Conservation (phyloP, 2,329 filamentous ascomycete species). For the Lasiodiplodia hormozganensis region DNA sequence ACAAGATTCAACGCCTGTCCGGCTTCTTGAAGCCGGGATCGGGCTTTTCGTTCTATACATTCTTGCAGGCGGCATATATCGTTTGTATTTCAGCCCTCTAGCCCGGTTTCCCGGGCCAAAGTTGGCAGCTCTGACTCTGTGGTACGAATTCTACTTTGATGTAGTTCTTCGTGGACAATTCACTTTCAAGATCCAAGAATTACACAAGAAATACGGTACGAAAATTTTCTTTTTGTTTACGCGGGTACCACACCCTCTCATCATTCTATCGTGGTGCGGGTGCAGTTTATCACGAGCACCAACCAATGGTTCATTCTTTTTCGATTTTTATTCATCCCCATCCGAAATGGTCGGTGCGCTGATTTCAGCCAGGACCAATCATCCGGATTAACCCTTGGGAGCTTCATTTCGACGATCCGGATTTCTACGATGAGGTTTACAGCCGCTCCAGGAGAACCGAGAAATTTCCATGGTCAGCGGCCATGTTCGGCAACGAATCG, state of each 20-base stretch:
- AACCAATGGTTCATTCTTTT: too few species aligned
- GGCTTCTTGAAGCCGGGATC: too few species aligned
- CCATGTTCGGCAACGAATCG: slow-evolving; percentile 29
- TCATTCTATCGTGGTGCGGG: too few species aligned
- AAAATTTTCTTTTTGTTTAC: too few species aligned
- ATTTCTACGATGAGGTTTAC: slow-evolving; percentile 31
- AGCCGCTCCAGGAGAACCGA: slow-evolving; percentile 10
- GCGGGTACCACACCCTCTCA: too few species aligned
- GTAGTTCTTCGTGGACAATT: slow-evolving; percentile 31
- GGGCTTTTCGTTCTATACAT: too few species aligned
- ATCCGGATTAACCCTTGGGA: slow-evolving; percentile 31
- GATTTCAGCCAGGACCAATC: slow-evolving; percentile 31
- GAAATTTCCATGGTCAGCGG: slow-evolving; percentile 32
- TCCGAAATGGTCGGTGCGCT: not conserved
- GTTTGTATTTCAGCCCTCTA: slow-evolving; percentile 28
- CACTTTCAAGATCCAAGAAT: slow-evolving; percentile 34
- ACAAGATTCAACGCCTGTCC: too few species aligned
- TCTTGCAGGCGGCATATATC: too few species aligned
- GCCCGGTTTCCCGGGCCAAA: slow-evolving; percentile 30
- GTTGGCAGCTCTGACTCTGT: slow-evolving; percentile 30
- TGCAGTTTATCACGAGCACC: not conserved
- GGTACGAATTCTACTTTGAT: slow-evolving; percentile 31
- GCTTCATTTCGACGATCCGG: slow-evolving; percentile 34
- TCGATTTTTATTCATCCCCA: too few species aligned
- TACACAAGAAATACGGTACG: slow-evolving; percentile 36